A percentile compares a stretch with the other conserved stretches of the same genome.
Evolutionary conservation across 164 flowering plant genomes (phyloP).

Genomic region (Stephania cephalantha): DNA sequence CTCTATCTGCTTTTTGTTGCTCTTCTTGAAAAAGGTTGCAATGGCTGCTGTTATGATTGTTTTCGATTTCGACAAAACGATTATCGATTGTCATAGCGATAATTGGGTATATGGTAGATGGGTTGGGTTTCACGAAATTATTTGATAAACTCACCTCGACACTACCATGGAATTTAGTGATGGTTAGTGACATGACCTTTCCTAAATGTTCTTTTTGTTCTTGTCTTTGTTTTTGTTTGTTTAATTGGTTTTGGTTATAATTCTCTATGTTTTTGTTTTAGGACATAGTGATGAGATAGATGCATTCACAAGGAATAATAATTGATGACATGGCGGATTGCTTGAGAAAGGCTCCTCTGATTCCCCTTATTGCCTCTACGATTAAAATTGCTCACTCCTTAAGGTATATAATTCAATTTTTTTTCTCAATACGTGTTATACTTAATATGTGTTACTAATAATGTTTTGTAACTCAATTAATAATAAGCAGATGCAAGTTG

Average conservation of each 20-base stretch:
- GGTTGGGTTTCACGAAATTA: constrained; percentile 47
- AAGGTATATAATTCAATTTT: constrained; percentile 40
- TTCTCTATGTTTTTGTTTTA: constrained; percentile 3
- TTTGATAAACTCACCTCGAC: constrained; percentile 50
- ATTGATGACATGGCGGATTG: constrained; percentile 48
- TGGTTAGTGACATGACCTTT: constrained; percentile 44
- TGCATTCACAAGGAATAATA: constrained; percentile 28
- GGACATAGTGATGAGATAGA: constrained; percentile 34
- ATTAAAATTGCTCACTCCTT: constrained; percentile 47
- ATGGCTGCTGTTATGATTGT: constrained; percentile 48
- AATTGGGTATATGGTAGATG: constrained; percentile 62
- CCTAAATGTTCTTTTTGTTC: background rate
- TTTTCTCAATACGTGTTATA: background rate
- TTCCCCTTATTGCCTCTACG: constrained; percentile 42
- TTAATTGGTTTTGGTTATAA: background rate
- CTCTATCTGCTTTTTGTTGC: too few relatives aligned
- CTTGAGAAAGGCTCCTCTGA: constrained; percentile 38
- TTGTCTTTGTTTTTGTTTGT: background rate
- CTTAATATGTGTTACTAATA: background rate
- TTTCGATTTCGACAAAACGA: constrained; percentile 77
- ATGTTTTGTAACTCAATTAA: background rate
- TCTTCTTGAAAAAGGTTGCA: background rate
- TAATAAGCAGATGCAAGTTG: constrained; percentile 61
- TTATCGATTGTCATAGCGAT: constrained; percentile 77
- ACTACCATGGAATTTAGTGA: constrained; percentile 72